A percentile compares a stretch with the other conserved stretches of the same genome.
Conservation (phyloP, 139 green algal genomes). For the Desmodesmus armatus region DNA sequence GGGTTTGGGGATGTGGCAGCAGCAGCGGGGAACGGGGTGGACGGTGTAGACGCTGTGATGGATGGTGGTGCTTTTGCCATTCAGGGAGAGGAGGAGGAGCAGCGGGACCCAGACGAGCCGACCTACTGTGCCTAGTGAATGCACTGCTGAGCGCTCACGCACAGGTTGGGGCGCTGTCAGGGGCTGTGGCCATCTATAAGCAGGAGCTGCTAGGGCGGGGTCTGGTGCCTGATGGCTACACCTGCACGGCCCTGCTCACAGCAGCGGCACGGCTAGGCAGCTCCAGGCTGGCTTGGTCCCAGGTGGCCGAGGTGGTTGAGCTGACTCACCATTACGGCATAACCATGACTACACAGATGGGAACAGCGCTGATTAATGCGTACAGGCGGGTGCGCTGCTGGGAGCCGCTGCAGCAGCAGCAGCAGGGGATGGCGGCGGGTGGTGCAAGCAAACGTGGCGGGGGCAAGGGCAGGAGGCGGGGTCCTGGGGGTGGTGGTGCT, state of each 20-base stretch:
- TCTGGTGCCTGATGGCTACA: constrained; percentile 56
- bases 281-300: constrained; percentile 24
- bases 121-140: constrained; percentile 50
- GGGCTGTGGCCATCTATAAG: constrained; percentile 6
- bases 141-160: constrained; percentile 47
- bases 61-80: not conserved
- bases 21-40: not conserved
- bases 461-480: not conserved
- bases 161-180: not conserved
- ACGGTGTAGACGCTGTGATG: no score
- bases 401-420: constrained; percentile 20
- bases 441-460: not conserved
- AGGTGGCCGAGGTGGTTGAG: constrained; percentile 46
- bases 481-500: not conserved
- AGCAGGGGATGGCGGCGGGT: not conserved
- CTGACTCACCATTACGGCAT: constrained; percentile 43
- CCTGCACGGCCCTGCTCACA: constrained; percentile 60
- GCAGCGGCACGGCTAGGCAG: constrained; percentile 2
- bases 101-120: not conserved
- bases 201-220: constrained; percentile 36
- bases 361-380: constrained; percentile 60
- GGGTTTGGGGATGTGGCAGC: no score
- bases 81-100: not conserved
- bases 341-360: constrained; percentile 48
- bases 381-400: constrained; percentile 47